Evolutionary conservation across 441 rosid genomes (phyloP).

Genomic region (Bocquillonia castaneifolia): DNA sequence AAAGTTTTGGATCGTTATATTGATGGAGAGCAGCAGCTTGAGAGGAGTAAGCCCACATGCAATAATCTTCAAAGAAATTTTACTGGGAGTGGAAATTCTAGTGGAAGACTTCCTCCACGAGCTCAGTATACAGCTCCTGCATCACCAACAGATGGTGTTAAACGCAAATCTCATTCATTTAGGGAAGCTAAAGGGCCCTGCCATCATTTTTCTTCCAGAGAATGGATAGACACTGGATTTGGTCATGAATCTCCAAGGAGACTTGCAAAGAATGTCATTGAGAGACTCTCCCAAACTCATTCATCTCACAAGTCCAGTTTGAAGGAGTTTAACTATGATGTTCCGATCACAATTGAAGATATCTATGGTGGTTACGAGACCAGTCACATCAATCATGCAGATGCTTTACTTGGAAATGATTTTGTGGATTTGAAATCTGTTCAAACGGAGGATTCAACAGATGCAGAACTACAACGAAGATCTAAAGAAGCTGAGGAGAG

Average conservation of each 20-base stretch:
- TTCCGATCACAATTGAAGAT: conserved; percentile 80
- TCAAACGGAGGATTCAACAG: conserved; percentile 41
- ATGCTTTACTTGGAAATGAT: conserved; percentile 29
- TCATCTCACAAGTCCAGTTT: conserved; percentile 44
- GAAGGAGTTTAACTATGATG: conserved; percentile 35
- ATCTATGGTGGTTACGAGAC: conserved; percentile 64
- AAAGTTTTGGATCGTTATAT: conserved; percentile 84
- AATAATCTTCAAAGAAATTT: conserved; percentile 36
- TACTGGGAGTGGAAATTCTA: conserved; percentile 36
- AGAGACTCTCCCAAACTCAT: conserved; percentile 65
- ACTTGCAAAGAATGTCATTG: conserved; percentile 80
- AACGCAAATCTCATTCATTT: conserved; percentile 58
- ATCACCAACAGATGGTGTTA: conserved; percentile 50
- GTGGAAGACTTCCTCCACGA: conserved; percentile 68
- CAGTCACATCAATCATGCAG: too few species aligned
- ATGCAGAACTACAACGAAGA: conserved; percentile 53
- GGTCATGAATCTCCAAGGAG: conserved; percentile 74
- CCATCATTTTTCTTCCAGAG: conserved; percentile 50
- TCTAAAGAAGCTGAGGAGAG: conserved; percentile 71
- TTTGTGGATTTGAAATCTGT: conserved; percentile 31
- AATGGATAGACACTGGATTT: conserved; percentile 53
- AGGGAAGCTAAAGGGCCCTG: conserved; percentile 56
- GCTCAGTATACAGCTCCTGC: conserved; percentile 55
- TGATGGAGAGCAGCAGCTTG: conserved; percentile 84
- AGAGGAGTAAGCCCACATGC: conserved; percentile 46